Conservation (phyloP, 805 yeast species). For the Ogataea paradorogensis region DNA sequence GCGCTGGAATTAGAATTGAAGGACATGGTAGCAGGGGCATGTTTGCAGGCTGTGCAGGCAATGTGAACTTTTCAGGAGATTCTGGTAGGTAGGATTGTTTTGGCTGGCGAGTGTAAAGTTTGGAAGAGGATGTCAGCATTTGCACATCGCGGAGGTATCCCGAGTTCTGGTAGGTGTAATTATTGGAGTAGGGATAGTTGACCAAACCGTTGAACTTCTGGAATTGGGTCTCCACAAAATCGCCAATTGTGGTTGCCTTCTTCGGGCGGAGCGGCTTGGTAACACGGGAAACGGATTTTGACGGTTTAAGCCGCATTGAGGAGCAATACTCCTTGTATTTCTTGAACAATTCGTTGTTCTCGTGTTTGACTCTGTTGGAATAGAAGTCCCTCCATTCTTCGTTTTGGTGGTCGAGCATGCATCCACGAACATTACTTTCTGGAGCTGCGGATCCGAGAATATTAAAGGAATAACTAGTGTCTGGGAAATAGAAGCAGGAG, state of each 20-base stretch:
- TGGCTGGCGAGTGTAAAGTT: constrained; percentile 41
- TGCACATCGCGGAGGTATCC: constrained; percentile 50
- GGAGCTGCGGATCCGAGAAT: constrained; percentile 24
- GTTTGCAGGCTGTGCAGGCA: constrained; percentile 21
- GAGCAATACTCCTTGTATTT: constrained; percentile 37
- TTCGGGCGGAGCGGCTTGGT: constrained; percentile 10
- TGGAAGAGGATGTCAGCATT: constrained; percentile 46
- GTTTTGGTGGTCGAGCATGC: constrained; percentile 32
- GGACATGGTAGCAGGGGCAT: constrained; percentile 5
- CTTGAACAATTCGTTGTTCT: constrained; percentile 38
- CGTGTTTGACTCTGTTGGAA: constrained; percentile 39
- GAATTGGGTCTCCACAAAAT: constrained; percentile 26
- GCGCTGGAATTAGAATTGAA: constrained; percentile 2
- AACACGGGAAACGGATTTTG: constrained; percentile 8
- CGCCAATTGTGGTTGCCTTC: constrained; percentile 20
- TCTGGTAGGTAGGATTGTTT: constrained; percentile 14
- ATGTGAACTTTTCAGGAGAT: constrained; percentile 14
- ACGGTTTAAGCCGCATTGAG: constrained; percentile 13
- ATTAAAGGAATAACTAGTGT: constrained; percentile 36
- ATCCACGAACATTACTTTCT: constrained; percentile 35
- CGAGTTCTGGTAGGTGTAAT: constrained; percentile 47
- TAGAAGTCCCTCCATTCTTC: constrained; percentile 44
- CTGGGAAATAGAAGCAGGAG: constrained; percentile 32
- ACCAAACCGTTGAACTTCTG: constrained; percentile 26
- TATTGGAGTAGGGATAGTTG: constrained; percentile 52